Conservation (phyloP, 331 rosid genomes). For the Rosa hybrid region DNA sequence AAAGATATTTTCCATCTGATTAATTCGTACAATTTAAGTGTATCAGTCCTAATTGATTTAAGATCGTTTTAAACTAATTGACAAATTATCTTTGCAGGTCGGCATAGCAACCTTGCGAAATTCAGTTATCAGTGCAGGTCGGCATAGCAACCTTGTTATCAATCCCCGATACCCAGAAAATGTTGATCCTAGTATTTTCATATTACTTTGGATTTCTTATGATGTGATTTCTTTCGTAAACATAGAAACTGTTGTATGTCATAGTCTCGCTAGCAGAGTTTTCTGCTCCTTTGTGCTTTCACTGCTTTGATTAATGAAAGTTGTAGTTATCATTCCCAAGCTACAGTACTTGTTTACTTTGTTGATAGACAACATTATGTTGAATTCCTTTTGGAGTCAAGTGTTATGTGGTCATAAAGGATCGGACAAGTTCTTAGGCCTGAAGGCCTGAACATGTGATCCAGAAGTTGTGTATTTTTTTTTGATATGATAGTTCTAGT, state of each 20-base stretch:
- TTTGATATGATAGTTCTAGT: neutral
- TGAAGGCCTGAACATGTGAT: constrained; percentile 1
- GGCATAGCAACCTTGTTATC: no score
- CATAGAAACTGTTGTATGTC: neutral
- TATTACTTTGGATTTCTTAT: neutral
- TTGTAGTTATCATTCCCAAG: neutral
- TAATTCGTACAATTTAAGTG: no score
- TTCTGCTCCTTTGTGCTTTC: neutral
- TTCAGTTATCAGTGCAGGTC: no score
- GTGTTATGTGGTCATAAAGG: constrained; percentile 9
- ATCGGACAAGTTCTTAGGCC: constrained; percentile 6
- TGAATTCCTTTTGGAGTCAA: neutral
- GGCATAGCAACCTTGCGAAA: no score
- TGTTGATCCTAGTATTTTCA: no score
- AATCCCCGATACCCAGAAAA: no score
- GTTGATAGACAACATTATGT: neutral
- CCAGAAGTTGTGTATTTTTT: constrained; percentile 10
- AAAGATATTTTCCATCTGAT: no score
- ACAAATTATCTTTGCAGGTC: no score
- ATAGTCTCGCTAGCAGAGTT: neutral
- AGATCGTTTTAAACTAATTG: no score
- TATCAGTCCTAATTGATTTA: no score
- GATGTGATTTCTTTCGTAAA: neutral
- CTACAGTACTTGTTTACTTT: neutral
- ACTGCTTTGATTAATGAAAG: neutral